Conservation (phyloP, 768 basidiomycete species). For the Clavaria fumosa region DNA sequence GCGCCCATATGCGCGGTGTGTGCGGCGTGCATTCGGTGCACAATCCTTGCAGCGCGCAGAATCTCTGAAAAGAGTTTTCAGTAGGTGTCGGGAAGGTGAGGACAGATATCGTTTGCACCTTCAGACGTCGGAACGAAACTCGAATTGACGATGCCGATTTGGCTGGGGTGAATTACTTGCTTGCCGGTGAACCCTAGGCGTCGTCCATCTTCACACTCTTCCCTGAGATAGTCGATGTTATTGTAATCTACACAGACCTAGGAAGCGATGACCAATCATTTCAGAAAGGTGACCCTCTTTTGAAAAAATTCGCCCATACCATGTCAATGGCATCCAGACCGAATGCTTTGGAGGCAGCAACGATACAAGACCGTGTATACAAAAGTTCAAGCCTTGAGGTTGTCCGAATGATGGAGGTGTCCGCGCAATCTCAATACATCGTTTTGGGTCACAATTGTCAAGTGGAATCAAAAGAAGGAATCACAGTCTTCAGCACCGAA, state of each 20-base stretch:
- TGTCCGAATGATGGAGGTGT: conserved; percentile 70
- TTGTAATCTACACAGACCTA: conserved; percentile 86
- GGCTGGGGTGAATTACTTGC: conserved; percentile 92
- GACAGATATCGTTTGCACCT: conserved; percentile 27
- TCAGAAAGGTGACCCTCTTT: background rate
- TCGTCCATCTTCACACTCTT: conserved; percentile 69
- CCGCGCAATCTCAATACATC: conserved; percentile 69
- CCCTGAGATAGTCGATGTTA: conserved; percentile 43
- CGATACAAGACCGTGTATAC: conserved; percentile 71
- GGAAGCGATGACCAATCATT: background rate
- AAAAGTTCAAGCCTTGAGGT: conserved; percentile 60
- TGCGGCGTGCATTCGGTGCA: conserved; percentile 46
- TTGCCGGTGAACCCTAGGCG: conserved; percentile 87
- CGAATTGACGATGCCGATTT: conserved; percentile 61
- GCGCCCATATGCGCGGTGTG: conserved; percentile 45
- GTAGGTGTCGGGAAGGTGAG: background rate
- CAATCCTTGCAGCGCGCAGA: conserved; percentile 54
- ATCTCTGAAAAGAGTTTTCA: conserved; percentile 41
- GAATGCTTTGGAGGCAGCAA: conserved; percentile 71
- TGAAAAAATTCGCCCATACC: conserved; percentile 26
- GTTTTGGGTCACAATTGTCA: conserved; percentile 3
- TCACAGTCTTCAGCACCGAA: conserved; percentile 92
- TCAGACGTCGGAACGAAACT: conserved; percentile 62
- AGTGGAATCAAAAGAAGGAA: conserved; percentile 10
- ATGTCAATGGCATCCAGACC: conserved; percentile 81